Conservation (phyloP, 1,284 basidiomycete genomes). For the Phylloporus sp. region DNA sequence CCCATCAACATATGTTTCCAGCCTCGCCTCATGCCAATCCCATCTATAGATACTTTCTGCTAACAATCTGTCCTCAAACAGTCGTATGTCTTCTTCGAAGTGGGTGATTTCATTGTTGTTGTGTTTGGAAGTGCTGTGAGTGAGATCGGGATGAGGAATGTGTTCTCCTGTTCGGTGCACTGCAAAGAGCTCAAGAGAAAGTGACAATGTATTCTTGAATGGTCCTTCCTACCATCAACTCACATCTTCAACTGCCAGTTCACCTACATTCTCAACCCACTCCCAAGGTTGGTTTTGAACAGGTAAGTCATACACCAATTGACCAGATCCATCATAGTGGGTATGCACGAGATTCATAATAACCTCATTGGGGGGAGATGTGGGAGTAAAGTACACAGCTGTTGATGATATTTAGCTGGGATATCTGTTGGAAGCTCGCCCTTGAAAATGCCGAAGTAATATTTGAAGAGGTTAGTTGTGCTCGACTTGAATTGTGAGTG, state of each 20-base stretch:
- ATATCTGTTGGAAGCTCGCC: constrained; percentile 58
- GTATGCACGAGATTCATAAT: constrained; percentile 62
- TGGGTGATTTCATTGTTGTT: constrained; percentile 19
- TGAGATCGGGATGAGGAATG: constrained; percentile 28
- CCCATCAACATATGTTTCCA: constrained; percentile 31
- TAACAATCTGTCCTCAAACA: constrained; percentile 66
- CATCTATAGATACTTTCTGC: constrained; percentile 68
- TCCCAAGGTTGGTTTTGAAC: constrained; percentile 82
- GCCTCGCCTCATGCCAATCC: constrained; percentile 74
- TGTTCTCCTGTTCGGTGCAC: constrained; percentile 66
- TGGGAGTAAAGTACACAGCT: constrained; percentile 53
- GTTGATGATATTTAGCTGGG: constrained; percentile 57
- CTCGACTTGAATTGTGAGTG: constrained; percentile 58
- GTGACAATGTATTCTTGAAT: constrained; percentile 68
- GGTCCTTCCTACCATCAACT: constrained; percentile 40
- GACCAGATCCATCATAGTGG: constrained; percentile 49
- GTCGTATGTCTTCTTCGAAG: constrained; percentile 50
- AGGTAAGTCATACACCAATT: constrained; percentile 49
- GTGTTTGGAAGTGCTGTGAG: background rate
- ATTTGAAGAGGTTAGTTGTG: constrained; percentile 57
- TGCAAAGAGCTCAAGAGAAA: constrained; percentile 75
- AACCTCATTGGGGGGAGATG: constrained; percentile 52
- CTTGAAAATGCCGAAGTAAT: constrained; percentile 57
- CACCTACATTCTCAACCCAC: constrained; percentile 80
- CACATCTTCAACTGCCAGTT: constrained; percentile 41